These are phyloP conservation scores for Collybia mongolica DNA, from an alignment of 768 basidiomycete species.

Conservation along the genomic window DNA sequence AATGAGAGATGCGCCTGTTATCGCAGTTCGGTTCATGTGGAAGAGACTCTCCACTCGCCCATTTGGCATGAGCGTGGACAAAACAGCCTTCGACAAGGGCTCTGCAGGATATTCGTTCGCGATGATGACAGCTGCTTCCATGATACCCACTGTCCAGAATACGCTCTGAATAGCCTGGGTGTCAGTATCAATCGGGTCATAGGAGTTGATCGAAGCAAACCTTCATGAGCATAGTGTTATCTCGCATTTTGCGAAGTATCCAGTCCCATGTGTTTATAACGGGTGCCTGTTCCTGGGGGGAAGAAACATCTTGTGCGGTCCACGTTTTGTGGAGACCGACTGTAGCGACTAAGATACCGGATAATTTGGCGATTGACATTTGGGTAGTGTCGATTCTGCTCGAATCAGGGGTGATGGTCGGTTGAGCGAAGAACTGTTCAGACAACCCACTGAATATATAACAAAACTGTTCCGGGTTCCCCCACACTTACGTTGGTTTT, in stretches of 20 bases:
- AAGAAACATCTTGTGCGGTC: neutral
- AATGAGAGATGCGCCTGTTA: conserved; percentile 24
- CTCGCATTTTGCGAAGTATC: neutral
- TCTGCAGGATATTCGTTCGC: neutral
- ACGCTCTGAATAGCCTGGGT: neutral
- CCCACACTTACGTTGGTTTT: too few relatives aligned
- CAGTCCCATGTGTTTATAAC: neutral
- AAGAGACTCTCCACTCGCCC: neutral
- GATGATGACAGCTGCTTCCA: conserved; percentile 1
- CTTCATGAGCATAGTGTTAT: too few relatives aligned
- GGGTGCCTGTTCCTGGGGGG: neutral
- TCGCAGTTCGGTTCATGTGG: conserved; percentile 22
- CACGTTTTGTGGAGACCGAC: neutral
- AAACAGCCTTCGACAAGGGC: neutral
- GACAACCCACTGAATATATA: too few relatives aligned
- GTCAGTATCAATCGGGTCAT: too few relatives aligned
- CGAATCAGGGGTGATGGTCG: too few relatives aligned
- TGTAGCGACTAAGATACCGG: neutral
- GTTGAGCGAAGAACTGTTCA: too few relatives aligned
- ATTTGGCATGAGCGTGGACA: neutral
- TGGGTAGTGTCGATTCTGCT: too few relatives aligned
- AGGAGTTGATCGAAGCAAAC: too few relatives aligned
- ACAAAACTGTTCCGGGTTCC: too few relatives aligned
- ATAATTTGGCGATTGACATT: neutral
- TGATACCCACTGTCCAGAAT: conserved; percentile 2